Conservation (phyloP, 2,329 filamentous ascomycete species). For the Drechslerella stenobrocha region DNA sequence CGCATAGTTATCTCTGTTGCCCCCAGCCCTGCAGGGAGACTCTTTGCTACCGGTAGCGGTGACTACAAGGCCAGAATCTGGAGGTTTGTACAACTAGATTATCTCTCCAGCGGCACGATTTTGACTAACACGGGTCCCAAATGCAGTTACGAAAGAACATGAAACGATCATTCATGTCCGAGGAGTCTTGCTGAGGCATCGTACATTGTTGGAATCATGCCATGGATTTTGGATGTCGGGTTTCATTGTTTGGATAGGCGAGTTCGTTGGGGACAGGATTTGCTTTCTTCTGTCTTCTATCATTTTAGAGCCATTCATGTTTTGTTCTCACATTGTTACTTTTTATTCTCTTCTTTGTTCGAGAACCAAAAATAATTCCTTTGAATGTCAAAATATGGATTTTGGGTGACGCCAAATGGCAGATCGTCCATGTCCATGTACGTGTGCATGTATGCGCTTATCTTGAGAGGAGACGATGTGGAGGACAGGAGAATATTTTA, state of each 20-base stretch:
- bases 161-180: constrained; percentile 4
- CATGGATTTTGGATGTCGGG: constrained; percentile 10
- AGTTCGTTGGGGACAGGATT: constrained; percentile 7
- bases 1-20: constrained; percentile 85
- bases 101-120: background rate
- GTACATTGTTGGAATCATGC: background rate
- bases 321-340: background rate
- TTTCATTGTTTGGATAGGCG: constrained; percentile 41
- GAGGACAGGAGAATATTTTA: too few species aligned
- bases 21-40: constrained; percentile 80
- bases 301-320: constrained; percentile 24
- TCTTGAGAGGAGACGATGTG: too few species aligned
- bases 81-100: constrained; percentile 55
- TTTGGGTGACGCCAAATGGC: too few species aligned
- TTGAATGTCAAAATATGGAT: background rate
- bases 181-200: constrained; percentile 5
- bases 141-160: constrained; percentile 37
- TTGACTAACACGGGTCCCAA: constrained; percentile 7
- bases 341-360: constrained; percentile 6
- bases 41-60: constrained; percentile 94
- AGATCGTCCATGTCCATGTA: too few species aligned
- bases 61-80: constrained; percentile 98
- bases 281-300: constrained; percentile 26
- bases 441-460: too few species aligned
- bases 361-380: constrained; percentile 1